Percentiles rank a stretch among this genome's conserved stretches.
Evolutionary conservation across 2,329 filamentous ascomycete genomes (phyloP).

Genomic region (Penicillium janthinellum): DNA sequence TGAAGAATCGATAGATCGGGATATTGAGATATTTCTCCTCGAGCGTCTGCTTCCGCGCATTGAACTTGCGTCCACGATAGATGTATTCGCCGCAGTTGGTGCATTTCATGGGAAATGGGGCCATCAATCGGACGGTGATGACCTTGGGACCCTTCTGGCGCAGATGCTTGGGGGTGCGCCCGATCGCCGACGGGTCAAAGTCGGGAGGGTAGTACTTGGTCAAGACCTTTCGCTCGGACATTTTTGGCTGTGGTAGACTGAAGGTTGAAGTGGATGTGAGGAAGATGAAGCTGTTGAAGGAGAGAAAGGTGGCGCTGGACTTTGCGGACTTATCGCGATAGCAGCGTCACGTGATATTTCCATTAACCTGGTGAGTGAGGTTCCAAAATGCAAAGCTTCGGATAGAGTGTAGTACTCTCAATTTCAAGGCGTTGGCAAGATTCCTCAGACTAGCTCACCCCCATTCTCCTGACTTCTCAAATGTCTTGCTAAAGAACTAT

Average conservation of each 20-base stretch:
- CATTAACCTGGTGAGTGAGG: neutral
- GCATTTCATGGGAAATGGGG: constrained; percentile 80
- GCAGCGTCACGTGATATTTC: neutral
- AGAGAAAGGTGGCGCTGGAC: constrained; percentile 1
- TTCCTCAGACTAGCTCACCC: neutral
- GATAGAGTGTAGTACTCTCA: neutral
- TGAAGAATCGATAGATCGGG: constrained; percentile 86
- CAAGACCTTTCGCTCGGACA: constrained; percentile 86
- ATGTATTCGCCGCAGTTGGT: constrained; percentile 69
- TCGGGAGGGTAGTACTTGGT: constrained; percentile 66
- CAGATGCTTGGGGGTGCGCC: constrained; percentile 62
- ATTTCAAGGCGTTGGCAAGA: neutral
- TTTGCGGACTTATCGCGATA: neutral
- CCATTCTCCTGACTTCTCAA: neutral
- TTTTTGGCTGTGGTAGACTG: constrained; percentile 46
- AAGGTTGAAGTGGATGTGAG: neutral
- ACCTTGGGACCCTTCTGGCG: constrained; percentile 71
- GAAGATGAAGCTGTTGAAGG: neutral
- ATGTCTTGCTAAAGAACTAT: no score
- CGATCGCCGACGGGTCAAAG: constrained; percentile 85
- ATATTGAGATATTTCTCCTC: constrained; percentile 89
- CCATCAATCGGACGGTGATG: constrained; percentile 88
- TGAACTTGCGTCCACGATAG: constrained; percentile 93
- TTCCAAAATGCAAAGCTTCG: neutral
- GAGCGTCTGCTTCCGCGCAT: constrained; percentile 88